phyloP scores from a whole-genome alignment of 2,329 filamentous ascomycete species.

The Clonostachys solani region DNA sequence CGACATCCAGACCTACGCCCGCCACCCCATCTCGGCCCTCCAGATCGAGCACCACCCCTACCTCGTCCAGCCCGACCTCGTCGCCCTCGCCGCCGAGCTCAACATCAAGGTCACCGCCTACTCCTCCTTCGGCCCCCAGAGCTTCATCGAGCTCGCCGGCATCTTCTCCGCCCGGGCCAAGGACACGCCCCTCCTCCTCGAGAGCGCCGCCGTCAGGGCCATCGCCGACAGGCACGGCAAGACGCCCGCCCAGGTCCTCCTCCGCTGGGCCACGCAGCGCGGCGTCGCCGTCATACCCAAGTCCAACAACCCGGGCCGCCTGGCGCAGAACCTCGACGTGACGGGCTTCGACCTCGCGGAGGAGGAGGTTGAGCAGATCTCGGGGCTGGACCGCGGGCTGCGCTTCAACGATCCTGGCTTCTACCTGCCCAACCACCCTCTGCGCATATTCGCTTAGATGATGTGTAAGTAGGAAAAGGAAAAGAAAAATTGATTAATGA shows the following conservation, averaged over 20 bases:
- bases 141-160: slow-evolving; percentile 22
- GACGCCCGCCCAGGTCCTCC: slow-evolving; percentile 61
- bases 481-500: not conserved
- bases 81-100: slow-evolving; percentile 51
- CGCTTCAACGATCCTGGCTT: slow-evolving; percentile 57
- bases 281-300: slow-evolving; percentile 63
- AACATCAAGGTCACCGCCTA: slow-evolving; percentile 60
- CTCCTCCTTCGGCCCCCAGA: slow-evolving; percentile 59
- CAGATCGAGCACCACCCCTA: slow-evolving; percentile 70
- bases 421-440: slow-evolving; percentile 31
- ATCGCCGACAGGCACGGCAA: slow-evolving; percentile 50
- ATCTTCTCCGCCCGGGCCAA: not conserved
- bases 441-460: slow-evolving; percentile 41
- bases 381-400: slow-evolving; percentile 44
- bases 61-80: slow-evolving; percentile 53
- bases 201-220: slow-evolving; percentile 33
- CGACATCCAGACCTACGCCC: slow-evolving; percentile 57
- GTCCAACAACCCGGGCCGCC: slow-evolving; percentile 44
- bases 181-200: slow-evolving; percentile 16
- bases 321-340: slow-evolving; percentile 53
- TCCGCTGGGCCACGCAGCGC: slow-evolving; percentile 64
- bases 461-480: not conserved
- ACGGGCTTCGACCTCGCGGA: slow-evolving; percentile 47
- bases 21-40: slow-evolving; percentile 45
- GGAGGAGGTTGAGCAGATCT: slow-evolving; percentile 53